Conservation (phyloP, 2,329 filamentous ascomycete genomes). For the Cercospora sesami region DNA sequence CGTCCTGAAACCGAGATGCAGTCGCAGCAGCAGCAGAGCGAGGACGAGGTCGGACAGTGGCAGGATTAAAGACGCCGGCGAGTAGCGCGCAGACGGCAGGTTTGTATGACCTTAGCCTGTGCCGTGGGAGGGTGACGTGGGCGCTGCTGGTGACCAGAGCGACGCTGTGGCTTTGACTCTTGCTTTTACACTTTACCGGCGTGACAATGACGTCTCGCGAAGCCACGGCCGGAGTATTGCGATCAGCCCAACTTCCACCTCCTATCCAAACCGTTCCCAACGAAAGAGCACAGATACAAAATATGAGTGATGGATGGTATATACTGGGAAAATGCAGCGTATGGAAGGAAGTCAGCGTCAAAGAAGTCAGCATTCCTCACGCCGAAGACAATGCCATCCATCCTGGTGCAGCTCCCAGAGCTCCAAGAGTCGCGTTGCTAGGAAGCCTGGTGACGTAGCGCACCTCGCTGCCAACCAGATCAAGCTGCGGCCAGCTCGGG, state of each 20-base stretch:
- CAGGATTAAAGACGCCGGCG: not conserved
- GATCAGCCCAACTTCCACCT: not conserved
- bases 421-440: not conserved
- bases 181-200: conserved; percentile 11
- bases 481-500: not conserved
- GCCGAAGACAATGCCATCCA: not conserved
- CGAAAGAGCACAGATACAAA: not conserved
- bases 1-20: conserved; percentile 1
- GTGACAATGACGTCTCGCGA: conserved; percentile 5
- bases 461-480: not conserved
- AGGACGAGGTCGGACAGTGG: conserved; percentile 8
- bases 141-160: conserved; percentile 1
- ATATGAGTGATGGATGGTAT: not conserved
- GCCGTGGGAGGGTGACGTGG: conserved; percentile 9
- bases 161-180: conserved; percentile 7
- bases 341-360: not conserved
- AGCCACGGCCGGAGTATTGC: conserved; percentile 5
- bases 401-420: not conserved
- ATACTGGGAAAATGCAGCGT: not conserved
- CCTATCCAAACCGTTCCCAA: not conserved
- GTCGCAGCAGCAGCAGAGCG: not conserved
- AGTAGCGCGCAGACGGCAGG: not conserved
- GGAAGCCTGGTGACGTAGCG: not conserved
- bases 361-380: not conserved
- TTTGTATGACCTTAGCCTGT: not conserved